These are phyloP conservation scores for Penicillium daleae DNA, from an alignment of 495 filamentous ascomycete genomes.

Conservation along the genomic window DNA sequence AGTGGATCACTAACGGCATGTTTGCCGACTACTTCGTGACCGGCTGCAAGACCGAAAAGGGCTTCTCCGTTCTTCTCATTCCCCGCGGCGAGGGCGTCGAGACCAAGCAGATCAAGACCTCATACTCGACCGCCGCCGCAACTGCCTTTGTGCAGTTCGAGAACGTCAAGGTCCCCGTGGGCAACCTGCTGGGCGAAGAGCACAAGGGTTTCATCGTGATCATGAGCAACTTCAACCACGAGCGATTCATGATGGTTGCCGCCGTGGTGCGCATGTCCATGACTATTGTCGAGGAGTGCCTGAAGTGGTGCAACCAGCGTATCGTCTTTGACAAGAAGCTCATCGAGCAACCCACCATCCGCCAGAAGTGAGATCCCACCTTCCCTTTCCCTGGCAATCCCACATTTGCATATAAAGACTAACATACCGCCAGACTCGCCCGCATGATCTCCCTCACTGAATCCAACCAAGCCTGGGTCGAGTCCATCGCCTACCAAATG, in stretches of 20 bases:
- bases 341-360: slow-evolving; percentile 83
- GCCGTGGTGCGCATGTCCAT: slow-evolving; percentile 67
- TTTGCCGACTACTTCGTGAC: slow-evolving; percentile 84
- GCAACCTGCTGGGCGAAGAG: slow-evolving; percentile 80
- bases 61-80: slow-evolving; percentile 77
- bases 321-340: slow-evolving; percentile 84
- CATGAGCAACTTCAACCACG: slow-evolving; percentile 86
- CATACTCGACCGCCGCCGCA: slow-evolving; percentile 77
- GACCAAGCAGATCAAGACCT: slow-evolving; percentile 82
- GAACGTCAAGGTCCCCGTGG: slow-evolving; percentile 82
- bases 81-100: slow-evolving; percentile 70
- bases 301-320: slow-evolving; percentile 89
- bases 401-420: neutral
- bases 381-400: neutral
- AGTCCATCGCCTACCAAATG: slow-evolving; percentile 87
- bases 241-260: slow-evolving; percentile 72
- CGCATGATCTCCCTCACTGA: slow-evolving; percentile 86
- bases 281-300: slow-evolving; percentile 77
- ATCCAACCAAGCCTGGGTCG: slow-evolving; percentile 83
- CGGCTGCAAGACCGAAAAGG: slow-evolving; percentile 81
- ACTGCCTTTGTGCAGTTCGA: slow-evolving; percentile 84
- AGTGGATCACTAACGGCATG: slow-evolving; percentile 92
- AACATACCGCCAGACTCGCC: slow-evolving; percentile 56
- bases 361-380: slow-evolving; percentile 64
- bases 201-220: slow-evolving; percentile 90